phyloP scores from a whole-genome alignment of 108 stramenopile species.

The Discostella pseudostelligera region DNA sequence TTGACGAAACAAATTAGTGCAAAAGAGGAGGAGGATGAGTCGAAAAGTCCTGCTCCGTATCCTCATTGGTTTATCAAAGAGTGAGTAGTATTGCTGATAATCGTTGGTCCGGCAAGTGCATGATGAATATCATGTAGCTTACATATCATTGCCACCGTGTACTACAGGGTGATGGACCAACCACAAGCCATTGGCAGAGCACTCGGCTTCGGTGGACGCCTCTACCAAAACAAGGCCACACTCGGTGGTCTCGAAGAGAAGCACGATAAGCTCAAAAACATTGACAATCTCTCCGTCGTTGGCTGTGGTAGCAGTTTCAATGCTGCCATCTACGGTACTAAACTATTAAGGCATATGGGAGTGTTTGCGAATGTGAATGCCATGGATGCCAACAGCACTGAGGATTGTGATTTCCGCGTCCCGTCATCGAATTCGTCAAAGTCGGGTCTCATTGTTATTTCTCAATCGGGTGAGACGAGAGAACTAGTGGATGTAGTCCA shows the following conservation, averaged over 20 bases:
- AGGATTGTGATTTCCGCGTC: conserved; percentile 54
- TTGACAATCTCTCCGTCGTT: conserved; percentile 44
- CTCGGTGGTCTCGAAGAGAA: conserved; percentile 69
- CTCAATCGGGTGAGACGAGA: conserved; percentile 87
- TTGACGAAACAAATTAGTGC: conserved; percentile 44
- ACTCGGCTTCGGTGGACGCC: conserved; percentile 65
- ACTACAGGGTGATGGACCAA: conserved; percentile 81
- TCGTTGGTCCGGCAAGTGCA: conserved; percentile 48
- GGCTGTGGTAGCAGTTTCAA: conserved; percentile 83
- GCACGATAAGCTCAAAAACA: conserved; percentile 45
- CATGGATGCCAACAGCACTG: conserved; percentile 73
- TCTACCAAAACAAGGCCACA: conserved; percentile 44
- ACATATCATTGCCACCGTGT: no score
- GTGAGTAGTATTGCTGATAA: conserved; percentile 23
- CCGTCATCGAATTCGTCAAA: conserved; percentile 16
- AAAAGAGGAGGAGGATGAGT: conserved; percentile 55
- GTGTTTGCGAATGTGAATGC: conserved; percentile 59
- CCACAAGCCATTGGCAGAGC: conserved; percentile 85
- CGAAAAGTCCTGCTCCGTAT: conserved; percentile 64
- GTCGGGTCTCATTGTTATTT: conserved; percentile 65
- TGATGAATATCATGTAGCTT: no score
- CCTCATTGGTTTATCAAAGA: conserved; percentile 86
- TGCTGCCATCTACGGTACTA: conserved; percentile 78
- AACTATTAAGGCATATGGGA: conserved; percentile 78
- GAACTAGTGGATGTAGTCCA: conserved; percentile 68